A percentile compares a stretch with the other conserved stretches of the same genome.
phyloP scores from a whole-genome alignment of 768 basidiomycete species.

The Cantharellus anzutake region DNA sequence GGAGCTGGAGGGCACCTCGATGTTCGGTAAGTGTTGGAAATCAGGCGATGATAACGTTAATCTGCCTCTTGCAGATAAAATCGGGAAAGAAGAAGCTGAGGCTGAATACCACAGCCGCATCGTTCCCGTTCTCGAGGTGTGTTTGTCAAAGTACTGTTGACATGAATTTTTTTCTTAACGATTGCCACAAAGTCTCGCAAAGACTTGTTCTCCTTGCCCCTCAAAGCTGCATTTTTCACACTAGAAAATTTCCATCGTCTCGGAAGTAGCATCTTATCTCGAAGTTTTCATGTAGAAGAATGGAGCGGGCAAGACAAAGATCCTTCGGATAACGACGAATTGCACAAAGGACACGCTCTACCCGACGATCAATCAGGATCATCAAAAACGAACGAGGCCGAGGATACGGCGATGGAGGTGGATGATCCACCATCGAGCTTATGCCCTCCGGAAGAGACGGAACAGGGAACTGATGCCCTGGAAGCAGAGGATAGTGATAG shows the following conservation, averaged over 20 bases:
- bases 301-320: slow-evolving; percentile 18
- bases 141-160: slow-evolving; percentile 7
- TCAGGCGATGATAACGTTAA: neutral
- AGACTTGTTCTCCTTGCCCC: slow-evolving; percentile 45
- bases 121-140: slow-evolving; percentile 49
- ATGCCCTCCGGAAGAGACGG: too few species aligned
- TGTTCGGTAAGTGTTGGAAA: slow-evolving; percentile 38
- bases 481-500: slow-evolving; percentile 13
- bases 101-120: slow-evolving; percentile 47
- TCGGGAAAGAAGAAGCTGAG: slow-evolving; percentile 73
- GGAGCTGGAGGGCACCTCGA: slow-evolving; percentile 66
- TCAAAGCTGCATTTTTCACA: slow-evolving; percentile 33
- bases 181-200: slow-evolving; percentile 37
- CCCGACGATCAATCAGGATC: too few species aligned
- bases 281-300: slow-evolving; percentile 71
- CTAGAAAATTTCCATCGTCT: slow-evolving; percentile 66
- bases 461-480: neutral
- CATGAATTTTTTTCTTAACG: neutral
- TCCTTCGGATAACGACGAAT: neutral
- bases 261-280: slow-evolving; percentile 80
- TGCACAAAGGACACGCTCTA: too few species aligned
- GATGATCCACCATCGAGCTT: too few species aligned
- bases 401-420: too few species aligned
- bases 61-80: slow-evolving; percentile 36
- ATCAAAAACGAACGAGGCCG: too few species aligned